These are phyloP conservation scores for Diaporthe citriasiana DNA, from an alignment of 2,329 filamentous ascomycete genomes.

Conservation along the genomic window DNA sequence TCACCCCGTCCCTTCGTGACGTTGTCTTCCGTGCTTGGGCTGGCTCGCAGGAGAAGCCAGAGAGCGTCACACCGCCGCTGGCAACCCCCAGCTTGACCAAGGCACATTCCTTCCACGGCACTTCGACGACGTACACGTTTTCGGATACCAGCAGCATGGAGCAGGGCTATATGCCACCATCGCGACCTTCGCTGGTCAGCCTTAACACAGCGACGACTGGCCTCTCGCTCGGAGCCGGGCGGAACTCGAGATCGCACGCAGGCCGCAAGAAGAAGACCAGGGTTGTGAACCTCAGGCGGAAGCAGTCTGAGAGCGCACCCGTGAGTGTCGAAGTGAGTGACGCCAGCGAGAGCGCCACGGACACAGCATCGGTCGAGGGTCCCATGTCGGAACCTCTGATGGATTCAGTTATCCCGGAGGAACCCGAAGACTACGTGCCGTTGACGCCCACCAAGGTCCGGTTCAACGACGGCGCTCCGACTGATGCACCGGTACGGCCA, in stretches of 20 bases:
- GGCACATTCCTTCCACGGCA: slow-evolving; percentile 73
- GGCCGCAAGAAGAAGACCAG: slow-evolving; percentile 86
- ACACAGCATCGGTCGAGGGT: slow-evolving; percentile 67
- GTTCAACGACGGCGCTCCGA: slow-evolving; percentile 53
- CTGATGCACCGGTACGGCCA: slow-evolving; percentile 49
- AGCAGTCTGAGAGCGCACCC: slow-evolving; percentile 63
- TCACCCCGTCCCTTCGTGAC: slow-evolving; percentile 91
- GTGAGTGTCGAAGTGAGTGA: slow-evolving; percentile 62
- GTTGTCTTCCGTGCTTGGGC: slow-evolving; percentile 95
- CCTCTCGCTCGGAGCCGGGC: slow-evolving; percentile 73
- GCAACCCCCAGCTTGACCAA: slow-evolving; percentile 70
- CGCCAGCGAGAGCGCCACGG: slow-evolving; percentile 61
- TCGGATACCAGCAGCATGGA: slow-evolving; percentile 77
- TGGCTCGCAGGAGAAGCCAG: slow-evolving; percentile 78
- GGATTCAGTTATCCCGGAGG: slow-evolving; percentile 70
- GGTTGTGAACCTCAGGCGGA: slow-evolving; percentile 83
- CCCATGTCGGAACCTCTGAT: slow-evolving; percentile 74
- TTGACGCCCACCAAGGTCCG: slow-evolving; percentile 57
- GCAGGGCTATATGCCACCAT: slow-evolving; percentile 73
- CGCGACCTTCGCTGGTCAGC: slow-evolving; percentile 75
- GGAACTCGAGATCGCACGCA: slow-evolving; percentile 70
- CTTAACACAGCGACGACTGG: slow-evolving; percentile 73
- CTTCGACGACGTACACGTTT: slow-evolving; percentile 78
- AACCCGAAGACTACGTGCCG: slow-evolving; percentile 64
- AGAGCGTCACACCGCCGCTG: slow-evolving; percentile 65